A percentile compares a stretch with the other conserved stretches of the same genome.
These are phyloP conservation scores for Coemansia guatemalensis DNA, from an alignment of 192 early-diverging fungal species.

Conservation along the genomic window DNA sequence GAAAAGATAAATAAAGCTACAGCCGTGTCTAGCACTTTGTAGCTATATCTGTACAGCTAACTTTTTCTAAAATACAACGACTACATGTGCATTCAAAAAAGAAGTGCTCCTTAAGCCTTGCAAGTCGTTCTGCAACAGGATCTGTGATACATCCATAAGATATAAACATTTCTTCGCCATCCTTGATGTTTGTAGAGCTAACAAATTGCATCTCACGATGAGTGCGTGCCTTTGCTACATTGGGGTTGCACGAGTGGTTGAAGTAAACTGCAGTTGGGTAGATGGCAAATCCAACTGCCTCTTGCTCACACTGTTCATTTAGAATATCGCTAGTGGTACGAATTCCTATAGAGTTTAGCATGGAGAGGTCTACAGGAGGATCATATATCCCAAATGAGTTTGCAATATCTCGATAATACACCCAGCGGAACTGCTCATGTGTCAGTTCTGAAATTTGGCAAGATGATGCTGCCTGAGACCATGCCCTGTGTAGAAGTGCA, in stretches of 20 bases:
- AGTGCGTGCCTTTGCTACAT: slow-evolving; percentile 52
- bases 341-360: background rate
- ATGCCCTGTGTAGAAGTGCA: slow-evolving; percentile 22
- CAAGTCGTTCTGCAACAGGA: slow-evolving; percentile 35
- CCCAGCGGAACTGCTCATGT: slow-evolving; percentile 52
- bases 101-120: slow-evolving; percentile 57
- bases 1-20: background rate
- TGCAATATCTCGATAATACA: slow-evolving; percentile 64
- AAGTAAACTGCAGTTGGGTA: slow-evolving; percentile 66
- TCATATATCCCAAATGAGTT: slow-evolving; percentile 74
- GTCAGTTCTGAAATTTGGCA: slow-evolving; percentile 8
- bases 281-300: slow-evolving; percentile 60
- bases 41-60: background rate
- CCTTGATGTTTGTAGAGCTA: slow-evolving; percentile 33
- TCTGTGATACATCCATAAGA: slow-evolving; percentile 61
- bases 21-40: background rate
- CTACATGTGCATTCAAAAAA: slow-evolving; percentile 62
- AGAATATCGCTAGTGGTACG: background rate
- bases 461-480: slow-evolving; percentile 3
- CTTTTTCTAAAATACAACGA: slow-evolving; percentile 53
- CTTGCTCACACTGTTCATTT: slow-evolving; percentile 33
- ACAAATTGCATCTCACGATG: slow-evolving; percentile 56
- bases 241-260: slow-evolving; percentile 68
- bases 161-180: slow-evolving; percentile 63
- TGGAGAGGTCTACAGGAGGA: slow-evolving; percentile 26